Evolutionary conservation across 768 basidiomycete genomes (phyloP).

Genomic region (Candolleomyces efflorescens): DNA sequence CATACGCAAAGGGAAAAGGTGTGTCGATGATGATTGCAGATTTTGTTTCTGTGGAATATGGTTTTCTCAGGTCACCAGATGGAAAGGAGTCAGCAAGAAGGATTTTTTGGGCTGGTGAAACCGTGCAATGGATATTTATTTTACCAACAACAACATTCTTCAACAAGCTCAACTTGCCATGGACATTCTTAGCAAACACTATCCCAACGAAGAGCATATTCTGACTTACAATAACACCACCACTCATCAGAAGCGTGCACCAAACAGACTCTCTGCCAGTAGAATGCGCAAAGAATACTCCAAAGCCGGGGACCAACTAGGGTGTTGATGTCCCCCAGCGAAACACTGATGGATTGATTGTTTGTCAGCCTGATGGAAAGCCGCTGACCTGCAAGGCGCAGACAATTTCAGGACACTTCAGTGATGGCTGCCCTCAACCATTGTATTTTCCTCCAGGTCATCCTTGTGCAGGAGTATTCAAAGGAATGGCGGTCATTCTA

Average conservation of each 20-base stretch:
- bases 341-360: not conserved
- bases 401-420: too few species aligned
- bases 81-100: slow-evolving; percentile 12
- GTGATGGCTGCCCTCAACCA: too few species aligned
- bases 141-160: slow-evolving; percentile 24
- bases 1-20: slow-evolving; percentile 34
- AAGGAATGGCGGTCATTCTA: slow-evolving; percentile 31
- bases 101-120: slow-evolving; percentile 21
- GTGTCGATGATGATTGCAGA: slow-evolving; percentile 33
- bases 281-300: slow-evolving; percentile 23
- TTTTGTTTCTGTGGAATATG: slow-evolving; percentile 29
- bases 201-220: slow-evolving; percentile 26
- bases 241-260: slow-evolving; percentile 26
- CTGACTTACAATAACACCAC: slow-evolving; percentile 24
- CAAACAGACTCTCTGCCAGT: slow-evolving; percentile 16
- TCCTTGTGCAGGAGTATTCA: slow-evolving; percentile 23
- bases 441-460: too few species aligned
- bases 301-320: not conserved
- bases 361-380: too few species aligned
- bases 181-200: slow-evolving; percentile 17
- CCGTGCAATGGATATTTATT: slow-evolving; percentile 23
- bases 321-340: not conserved
- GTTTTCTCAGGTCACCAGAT: slow-evolving; percentile 20
- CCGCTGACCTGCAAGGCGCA: too few species aligned
- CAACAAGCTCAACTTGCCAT: slow-evolving; percentile 20